phyloP scores from a whole-genome alignment of 2,329 filamentous ascomycete species.

The Alternaria triticina region DNA sequence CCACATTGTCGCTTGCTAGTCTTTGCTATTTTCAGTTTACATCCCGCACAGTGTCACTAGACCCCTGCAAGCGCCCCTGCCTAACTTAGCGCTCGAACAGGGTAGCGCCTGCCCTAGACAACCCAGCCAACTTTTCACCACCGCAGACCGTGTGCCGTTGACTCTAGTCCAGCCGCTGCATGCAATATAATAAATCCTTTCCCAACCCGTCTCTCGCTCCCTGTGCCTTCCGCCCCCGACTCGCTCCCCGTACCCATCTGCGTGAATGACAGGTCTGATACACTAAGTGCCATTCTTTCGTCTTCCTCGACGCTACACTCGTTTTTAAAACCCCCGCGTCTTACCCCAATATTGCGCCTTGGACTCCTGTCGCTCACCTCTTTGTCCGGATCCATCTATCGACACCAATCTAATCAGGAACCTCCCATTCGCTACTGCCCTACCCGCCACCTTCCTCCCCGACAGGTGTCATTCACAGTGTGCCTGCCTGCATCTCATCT shows the following conservation, averaged over 20 bases:
- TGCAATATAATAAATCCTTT: constrained; percentile 37
- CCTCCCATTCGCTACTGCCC: neutral
- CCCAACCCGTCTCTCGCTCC: constrained; percentile 22
- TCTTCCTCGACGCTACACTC: constrained; percentile 37
- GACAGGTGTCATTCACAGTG: constrained; percentile 12
- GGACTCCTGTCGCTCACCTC: constrained; percentile 5
- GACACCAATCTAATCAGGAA: neutral
- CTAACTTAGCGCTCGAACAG: constrained; percentile 6
- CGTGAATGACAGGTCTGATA: constrained; percentile 24
- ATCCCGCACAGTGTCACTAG: constrained; percentile 31
- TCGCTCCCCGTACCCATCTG: constrained; percentile 7
- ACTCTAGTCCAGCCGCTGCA: constrained; percentile 30
- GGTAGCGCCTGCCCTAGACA: constrained; percentile 27
- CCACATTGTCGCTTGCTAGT: constrained; percentile 35
- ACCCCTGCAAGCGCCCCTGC: constrained; percentile 12
- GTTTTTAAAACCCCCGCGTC: constrained; percentile 35
- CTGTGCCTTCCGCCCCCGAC: constrained; percentile 28
- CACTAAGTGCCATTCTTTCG: constrained; percentile 41
- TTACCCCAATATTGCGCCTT: constrained; percentile 23
- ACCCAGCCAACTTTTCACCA: constrained; percentile 19
- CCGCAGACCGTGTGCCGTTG: no score
- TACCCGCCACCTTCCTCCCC: constrained; percentile 22
- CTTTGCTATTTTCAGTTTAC: constrained; percentile 36
- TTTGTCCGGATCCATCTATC: constrained; percentile 4
- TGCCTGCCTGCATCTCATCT: constrained; percentile 21